Evolutionary conservation across 345 rosid species (phyloP).

Genomic region (Abelmoschus esculentus): DNA sequence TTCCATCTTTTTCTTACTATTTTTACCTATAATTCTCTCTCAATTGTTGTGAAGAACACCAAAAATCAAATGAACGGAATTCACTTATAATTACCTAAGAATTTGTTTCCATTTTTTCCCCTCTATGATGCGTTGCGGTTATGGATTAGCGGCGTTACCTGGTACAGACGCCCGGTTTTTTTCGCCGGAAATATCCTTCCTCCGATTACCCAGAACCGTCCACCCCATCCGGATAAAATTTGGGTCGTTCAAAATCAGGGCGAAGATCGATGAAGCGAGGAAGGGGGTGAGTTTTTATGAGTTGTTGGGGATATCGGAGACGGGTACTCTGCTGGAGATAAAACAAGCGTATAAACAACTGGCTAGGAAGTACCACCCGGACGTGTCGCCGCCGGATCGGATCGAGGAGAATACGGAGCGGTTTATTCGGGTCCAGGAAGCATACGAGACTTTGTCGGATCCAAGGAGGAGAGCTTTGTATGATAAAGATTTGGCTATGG

Average conservation of each 20-base stretch:
- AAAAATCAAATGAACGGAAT: background rate
- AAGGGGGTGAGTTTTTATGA: constrained; percentile 57
- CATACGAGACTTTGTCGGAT: constrained; percentile 68
- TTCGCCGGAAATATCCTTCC: constrained; percentile 9
- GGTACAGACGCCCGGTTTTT: constrained; percentile 33
- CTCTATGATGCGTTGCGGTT: constrained; percentile 28
- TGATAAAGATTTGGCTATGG: constrained; percentile 47
- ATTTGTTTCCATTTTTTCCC: background rate
- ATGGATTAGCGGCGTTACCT: constrained; percentile 27
- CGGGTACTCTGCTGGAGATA: constrained; percentile 52
- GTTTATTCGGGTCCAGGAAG: constrained; percentile 69
- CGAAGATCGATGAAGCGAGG: constrained; percentile 26
- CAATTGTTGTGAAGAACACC: background rate
- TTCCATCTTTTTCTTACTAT: background rate
- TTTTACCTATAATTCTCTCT: background rate
- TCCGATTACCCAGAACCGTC: constrained; percentile 12
- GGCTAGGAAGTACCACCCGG: constrained; percentile 82
- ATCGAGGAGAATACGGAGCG: constrained; percentile 61
- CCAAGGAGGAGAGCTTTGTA: constrained; percentile 51
- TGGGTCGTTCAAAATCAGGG: constrained; percentile 27
- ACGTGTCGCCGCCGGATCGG: constrained; percentile 79
- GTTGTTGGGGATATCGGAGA: constrained; percentile 59
- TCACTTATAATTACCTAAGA: background rate
- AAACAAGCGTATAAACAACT: constrained; percentile 87
- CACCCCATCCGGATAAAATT: constrained; percentile 29